Conservation (phyloP, 768 basidiomycete genomes). For the Lyophyllum decastes region DNA sequence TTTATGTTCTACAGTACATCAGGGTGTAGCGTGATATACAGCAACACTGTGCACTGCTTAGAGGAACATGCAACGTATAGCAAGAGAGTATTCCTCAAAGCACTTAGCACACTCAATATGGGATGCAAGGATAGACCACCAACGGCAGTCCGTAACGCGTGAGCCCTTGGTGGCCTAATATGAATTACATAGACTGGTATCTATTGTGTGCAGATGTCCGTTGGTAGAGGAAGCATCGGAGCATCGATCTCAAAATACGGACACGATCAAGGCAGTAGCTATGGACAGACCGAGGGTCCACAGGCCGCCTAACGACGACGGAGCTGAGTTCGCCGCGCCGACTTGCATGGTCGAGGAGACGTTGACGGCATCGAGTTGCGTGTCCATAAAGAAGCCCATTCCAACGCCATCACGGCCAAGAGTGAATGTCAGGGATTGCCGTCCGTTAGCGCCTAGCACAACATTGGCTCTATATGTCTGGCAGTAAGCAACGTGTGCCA, state of each 20-base stretch:
- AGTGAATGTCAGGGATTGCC: constrained; percentile 11
- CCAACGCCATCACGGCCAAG: constrained; percentile 4
- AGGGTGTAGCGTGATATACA: too few species aligned
- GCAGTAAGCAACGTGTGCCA: neutral
- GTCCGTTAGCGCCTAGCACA: constrained; percentile 2
- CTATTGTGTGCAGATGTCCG: too few species aligned
- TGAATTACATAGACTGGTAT: too few species aligned
- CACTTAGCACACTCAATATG: too few species aligned
- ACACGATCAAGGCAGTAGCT: neutral
- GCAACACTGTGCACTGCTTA: too few species aligned
- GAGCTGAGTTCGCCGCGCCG: neutral
- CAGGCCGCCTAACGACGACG: neutral
- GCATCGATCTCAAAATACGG: neutral
- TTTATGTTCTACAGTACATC: too few species aligned
- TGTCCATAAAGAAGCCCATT: constrained; percentile 16
- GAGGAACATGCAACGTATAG: too few species aligned
- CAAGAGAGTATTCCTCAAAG: too few species aligned
- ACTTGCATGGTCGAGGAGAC: constrained; percentile 10
- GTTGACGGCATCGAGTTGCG: constrained; percentile 11
- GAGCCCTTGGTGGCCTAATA: too few species aligned
- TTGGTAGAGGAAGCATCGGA: too few species aligned
- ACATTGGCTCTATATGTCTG: neutral
- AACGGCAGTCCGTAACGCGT: too few species aligned
- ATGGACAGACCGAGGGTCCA: neutral
- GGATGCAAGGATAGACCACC: too few species aligned